Percentiles rank a stretch among this genome's conserved stretches.
phyloP scores from a whole-genome alignment of 2,329 filamentous ascomycete species.

The Arthroderma sp. region DNA sequence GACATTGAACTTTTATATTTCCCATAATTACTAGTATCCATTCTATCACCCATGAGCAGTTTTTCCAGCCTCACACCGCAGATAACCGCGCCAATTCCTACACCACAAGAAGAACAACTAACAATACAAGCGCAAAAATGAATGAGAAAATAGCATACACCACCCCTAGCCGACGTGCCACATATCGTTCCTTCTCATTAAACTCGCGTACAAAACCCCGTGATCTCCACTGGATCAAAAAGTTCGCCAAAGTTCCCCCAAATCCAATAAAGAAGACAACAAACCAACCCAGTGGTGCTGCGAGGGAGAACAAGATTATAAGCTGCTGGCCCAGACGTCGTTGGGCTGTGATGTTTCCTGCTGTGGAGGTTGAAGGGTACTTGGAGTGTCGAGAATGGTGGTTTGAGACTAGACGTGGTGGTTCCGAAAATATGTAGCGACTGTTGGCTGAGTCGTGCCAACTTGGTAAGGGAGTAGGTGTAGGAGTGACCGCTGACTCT shows the following conservation, averaged over 20 bases:
- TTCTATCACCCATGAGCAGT: too few species aligned
- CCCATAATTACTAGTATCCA: too few species aligned
- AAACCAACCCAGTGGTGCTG: slow-evolving; percentile 9
- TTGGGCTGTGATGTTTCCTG: slow-evolving; percentile 5
- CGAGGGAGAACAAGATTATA: slow-evolving; percentile 4
- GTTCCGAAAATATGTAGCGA: slow-evolving; percentile 8
- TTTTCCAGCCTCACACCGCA: too few species aligned
- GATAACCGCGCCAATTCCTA: background rate
- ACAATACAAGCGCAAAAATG: slow-evolving; percentile 5
- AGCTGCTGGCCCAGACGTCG: slow-evolving; percentile 9
- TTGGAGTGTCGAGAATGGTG: background rate
- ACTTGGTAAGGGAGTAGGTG: background rate
- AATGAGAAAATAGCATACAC: slow-evolving; percentile 2
- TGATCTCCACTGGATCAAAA: slow-evolving; percentile 9
- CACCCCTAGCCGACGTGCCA: slow-evolving; percentile 6
- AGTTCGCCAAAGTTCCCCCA: slow-evolving; percentile 1
- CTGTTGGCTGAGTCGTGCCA: slow-evolving; percentile 8
- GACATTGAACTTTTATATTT: too few species aligned
- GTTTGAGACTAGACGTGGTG: slow-evolving; percentile 8
- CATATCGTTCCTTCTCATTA: slow-evolving; percentile 9
- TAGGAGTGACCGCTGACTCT: background rate
- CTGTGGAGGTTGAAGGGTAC: background rate
- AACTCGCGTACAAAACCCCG: slow-evolving; percentile 7
- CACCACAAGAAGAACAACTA: slow-evolving; percentile 3
- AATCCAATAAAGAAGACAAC: slow-evolving; percentile 8